A percentile compares a stretch with the other conserved stretches of the same genome.
Evolutionary conservation across 306 rosid genomes (phyloP).

Genomic region (Glycine soja): DNA sequence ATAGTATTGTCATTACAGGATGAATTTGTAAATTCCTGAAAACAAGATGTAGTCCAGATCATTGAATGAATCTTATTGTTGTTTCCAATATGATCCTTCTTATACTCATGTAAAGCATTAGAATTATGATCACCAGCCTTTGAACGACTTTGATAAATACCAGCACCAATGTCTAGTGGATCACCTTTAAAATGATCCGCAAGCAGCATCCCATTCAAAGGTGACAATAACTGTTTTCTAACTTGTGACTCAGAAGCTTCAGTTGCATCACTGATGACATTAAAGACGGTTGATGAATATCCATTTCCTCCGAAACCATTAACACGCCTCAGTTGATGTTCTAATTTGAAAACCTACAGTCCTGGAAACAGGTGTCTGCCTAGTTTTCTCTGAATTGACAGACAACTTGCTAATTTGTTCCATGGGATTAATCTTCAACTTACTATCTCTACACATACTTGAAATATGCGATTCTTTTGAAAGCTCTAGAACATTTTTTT

Average conservation of each 20-base stretch:
- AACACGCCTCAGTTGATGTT: conserved; percentile 46
- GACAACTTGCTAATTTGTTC: conserved; percentile 54
- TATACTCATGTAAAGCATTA: conserved; percentile 52
- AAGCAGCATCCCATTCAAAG: conserved; percentile 63
- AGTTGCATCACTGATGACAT: conserved; percentile 43
- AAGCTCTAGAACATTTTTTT: conserved; percentile 51
- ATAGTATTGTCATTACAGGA: conserved; percentile 31
- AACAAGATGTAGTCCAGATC: conserved; percentile 59
- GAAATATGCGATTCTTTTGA: conserved; percentile 55
- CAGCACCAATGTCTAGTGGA: conserved; percentile 49
- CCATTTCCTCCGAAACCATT: conserved; percentile 50
- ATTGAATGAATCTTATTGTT: conserved; percentile 39
- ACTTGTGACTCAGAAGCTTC: conserved; percentile 50
- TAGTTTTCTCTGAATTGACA: conserved; percentile 51
- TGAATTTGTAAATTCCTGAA: conserved; percentile 52
- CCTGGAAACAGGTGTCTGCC: conserved; percentile 61
- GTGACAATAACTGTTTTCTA: conserved; percentile 63
- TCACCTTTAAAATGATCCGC: conserved; percentile 59
- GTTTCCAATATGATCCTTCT: conserved; percentile 60
- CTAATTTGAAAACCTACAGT: conserved; percentile 70
- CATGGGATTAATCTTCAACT: conserved; percentile 53
- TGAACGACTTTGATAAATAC: conserved; percentile 47
- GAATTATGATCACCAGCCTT: conserved; percentile 39
- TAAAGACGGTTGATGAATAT: conserved; percentile 48
- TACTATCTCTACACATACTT: conserved; percentile 48